These are phyloP conservation scores for Neurospora discreta DNA, from an alignment of 495 filamentous ascomycete species.

Conservation along the genomic window DNA sequence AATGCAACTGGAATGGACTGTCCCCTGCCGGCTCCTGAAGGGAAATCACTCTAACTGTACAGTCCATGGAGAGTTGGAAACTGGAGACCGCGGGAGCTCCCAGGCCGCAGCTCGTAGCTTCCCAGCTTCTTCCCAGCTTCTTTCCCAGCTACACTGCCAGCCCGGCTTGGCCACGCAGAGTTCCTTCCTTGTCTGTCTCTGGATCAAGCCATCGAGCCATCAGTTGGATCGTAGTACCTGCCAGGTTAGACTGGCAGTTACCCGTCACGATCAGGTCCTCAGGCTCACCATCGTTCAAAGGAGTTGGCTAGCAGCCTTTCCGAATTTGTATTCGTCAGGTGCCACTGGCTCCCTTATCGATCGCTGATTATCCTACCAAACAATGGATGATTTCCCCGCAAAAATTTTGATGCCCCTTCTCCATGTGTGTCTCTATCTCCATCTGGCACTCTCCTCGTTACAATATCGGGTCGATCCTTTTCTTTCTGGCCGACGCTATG, in stretches of 20 bases:
- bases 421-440: neutral
- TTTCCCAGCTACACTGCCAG: neutral
- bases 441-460: neutral
- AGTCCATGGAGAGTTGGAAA: neutral
- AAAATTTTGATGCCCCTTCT: neutral
- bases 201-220: neutral
- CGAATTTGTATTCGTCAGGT: neutral
- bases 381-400: neutral
- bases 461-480: neutral
- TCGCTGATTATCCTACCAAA: neutral
- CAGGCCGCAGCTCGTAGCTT: neutral
- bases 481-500: neutral
- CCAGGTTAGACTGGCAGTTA: neutral
- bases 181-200: neutral
- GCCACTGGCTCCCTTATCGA: neutral
- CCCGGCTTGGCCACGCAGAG: neutral
- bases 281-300: neutral
- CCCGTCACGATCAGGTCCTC: neutral
- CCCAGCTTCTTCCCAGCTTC: neutral
- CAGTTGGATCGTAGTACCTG: neutral
- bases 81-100: neutral
- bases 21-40: neutral
- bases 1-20: neutral
- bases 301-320: neutral
- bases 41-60: neutral